Evolutionary conservation across 2,329 filamentous ascomycete species (phyloP).

Genomic region (Magnaporthiopsis incrustans): DNA sequence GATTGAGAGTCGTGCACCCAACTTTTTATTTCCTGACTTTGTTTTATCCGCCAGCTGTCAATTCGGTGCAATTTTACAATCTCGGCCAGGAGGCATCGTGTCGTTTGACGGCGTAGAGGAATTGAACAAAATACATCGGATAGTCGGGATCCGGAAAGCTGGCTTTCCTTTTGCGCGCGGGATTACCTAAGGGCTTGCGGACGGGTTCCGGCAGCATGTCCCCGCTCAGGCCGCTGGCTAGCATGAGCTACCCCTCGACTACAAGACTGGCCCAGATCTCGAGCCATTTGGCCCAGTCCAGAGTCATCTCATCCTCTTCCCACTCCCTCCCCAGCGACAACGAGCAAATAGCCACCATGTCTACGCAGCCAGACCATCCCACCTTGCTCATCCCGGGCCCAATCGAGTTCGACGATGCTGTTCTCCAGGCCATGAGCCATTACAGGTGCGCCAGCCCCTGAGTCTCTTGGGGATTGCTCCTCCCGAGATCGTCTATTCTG

Average conservation of each 20-base stretch:
- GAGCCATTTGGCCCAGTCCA: constrained; percentile 17
- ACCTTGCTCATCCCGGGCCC: constrained; percentile 93
- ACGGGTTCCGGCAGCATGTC: constrained; percentile 6
- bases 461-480: not conserved
- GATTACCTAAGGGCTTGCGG: constrained; percentile 8
- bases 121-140: not conserved
- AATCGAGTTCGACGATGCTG: constrained; percentile 97
- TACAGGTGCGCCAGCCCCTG: constrained; percentile 55
- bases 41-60: not conserved
- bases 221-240: constrained; percentile 5
- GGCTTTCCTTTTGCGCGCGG: constrained; percentile 1
- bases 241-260: constrained; percentile 5
- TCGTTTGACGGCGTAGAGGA: not conserved
- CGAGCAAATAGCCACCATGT: constrained; percentile 38
- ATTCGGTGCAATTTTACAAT: not conserved
- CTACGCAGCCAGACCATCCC: constrained; percentile 51
- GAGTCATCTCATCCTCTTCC: constrained; percentile 21
- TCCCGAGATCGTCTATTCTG: not conserved
- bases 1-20: not conserved
- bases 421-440: constrained; percentile 90
- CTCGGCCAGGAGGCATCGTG: not conserved
- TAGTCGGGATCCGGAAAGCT: constrained; percentile 5
- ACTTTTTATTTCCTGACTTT: not conserved
- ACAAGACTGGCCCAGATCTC: constrained; percentile 20
- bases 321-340: constrained; percentile 10